Base-by-base conservation (phyloP, 2,329 filamentous ascomycete genomes). In the Triangularia setosa region DNA sequence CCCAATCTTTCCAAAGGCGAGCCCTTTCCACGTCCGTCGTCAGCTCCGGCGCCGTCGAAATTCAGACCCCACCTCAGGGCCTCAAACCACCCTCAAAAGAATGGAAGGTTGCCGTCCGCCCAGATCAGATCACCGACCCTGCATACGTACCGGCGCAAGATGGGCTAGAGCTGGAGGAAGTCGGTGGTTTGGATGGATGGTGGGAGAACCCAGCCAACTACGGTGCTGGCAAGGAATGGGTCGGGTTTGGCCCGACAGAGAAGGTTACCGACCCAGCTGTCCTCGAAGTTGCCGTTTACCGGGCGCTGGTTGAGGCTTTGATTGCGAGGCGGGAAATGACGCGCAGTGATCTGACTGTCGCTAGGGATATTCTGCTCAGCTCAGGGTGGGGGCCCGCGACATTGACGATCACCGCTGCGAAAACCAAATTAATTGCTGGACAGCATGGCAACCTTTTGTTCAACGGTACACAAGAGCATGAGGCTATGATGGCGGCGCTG, bases 191-290 rank as follows among this genome's bases (percentile, higher is more conserved):
- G 40, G 75, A 75, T 33, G 75, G 74, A 25, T 87, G 84, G 84
- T 87, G 84, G 84, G 79, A 85, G 7, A 73, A 77, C 60, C 74
- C 76, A n/a, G 77, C 77, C n/a, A 78, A 85, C 70, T 87, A 84
- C 83, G 77, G 77, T 56, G 64, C 75, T 40, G 78, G 79, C 64
- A 80, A 78, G 69, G 70, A 77, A 58, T 81, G 83, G 66, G 71
- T 70, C 16, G 77, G 79, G 1, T 87, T 86, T 68, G 70, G 74
- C 58, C 74, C 75, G 35, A 63, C 69, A 5, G 70, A 74, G 1
- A 80, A 77, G 71, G 75, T 83, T 8, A 72, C 73, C 27, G 80
- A 85, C 30, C 72, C 76, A 25, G 73, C 73, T 0, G 69, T 83
- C 11, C 72, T 87, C 16, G 81, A 84, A 73, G 77, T 81, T 11